Percentiles rank a stretch among this genome's conserved stretches.
Conservation (phyloP, 2,329 filamentous ascomycete genomes). For the Colletotrichum sp. region DNA sequence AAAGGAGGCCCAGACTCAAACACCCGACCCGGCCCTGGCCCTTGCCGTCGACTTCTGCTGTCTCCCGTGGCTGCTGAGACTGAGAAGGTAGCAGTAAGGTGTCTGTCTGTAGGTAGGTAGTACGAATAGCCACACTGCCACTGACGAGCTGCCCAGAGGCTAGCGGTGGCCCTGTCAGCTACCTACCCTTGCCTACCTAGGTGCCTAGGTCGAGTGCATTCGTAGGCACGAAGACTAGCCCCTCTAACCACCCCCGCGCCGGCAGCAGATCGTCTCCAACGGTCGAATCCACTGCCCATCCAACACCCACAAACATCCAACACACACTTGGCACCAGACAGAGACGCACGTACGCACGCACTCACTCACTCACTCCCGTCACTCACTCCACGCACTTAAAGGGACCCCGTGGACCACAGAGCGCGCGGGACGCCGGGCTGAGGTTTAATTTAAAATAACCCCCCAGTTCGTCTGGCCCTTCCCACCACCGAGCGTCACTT, state of each 20-base stretch:
- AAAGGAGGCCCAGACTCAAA: neutral
- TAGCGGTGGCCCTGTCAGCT: neutral
- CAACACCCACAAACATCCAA: neutral
- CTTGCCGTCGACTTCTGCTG: neutral
- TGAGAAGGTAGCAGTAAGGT: neutral
- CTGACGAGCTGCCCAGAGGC: neutral
- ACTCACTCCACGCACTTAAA: neutral
- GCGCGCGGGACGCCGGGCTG: constrained; percentile 3
- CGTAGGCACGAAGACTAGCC: neutral
- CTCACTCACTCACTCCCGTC: neutral
- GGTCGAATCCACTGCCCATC: neutral
- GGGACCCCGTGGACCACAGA: constrained; percentile 1
- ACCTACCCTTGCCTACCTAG: neutral
- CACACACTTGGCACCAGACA: neutral
- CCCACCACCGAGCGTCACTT: constrained; percentile 19
- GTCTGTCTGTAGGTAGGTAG: neutral
- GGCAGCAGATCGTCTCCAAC: neutral
- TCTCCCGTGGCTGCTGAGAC: neutral
- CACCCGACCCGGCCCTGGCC: neutral
- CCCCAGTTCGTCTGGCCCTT: constrained; percentile 20
- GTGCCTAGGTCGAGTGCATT: neutral
- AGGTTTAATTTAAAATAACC: constrained; percentile 19
- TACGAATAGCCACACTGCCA: neutral
- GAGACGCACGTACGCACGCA: neutral
- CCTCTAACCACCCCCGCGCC: neutral